Evolutionary conservation across 139 green algal species (phyloP).

Genomic region (Spirogloea muscicola): DNA sequence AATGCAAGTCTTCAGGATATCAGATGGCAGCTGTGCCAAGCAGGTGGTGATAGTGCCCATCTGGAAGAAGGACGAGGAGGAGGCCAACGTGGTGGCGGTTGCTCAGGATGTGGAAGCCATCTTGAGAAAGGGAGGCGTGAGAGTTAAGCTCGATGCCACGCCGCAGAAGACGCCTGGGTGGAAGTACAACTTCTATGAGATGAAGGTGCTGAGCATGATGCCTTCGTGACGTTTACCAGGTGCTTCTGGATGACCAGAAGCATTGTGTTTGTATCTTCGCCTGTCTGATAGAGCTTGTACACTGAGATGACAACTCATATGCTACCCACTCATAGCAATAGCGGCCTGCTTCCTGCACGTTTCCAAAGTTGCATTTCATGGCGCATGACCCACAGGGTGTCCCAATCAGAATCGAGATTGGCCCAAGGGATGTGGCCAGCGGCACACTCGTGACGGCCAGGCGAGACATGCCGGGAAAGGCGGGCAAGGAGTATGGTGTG

Average conservation of each 20-base stretch:
- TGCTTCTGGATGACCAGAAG: no score
- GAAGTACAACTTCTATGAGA: conserved; percentile 97
- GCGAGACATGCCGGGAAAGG: conserved; percentile 83
- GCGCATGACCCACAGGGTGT: no score
- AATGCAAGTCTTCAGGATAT: no score
- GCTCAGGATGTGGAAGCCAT: conserved; percentile 54
- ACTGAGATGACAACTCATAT: no score
- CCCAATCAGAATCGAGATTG: conserved; percentile 76
- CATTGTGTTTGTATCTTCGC: no score
- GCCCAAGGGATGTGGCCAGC: conserved; percentile 79
- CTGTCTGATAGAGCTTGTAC: no score
- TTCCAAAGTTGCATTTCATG: no score
- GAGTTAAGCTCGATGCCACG: conserved; percentile 76
- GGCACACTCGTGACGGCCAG: conserved; percentile 72
- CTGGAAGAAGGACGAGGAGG: conserved; percentile 78
- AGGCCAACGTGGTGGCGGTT: conserved; percentile 60
- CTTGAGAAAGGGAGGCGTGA: conserved; percentile 67
- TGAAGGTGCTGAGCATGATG: no score
- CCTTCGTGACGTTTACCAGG: no score
- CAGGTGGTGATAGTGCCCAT: conserved; percentile 94
- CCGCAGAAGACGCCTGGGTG: conserved; percentile 79
- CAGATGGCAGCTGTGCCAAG: no score
- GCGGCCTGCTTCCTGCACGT: no score
- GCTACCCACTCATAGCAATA: no score
- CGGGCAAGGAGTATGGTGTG: conserved; percentile 90